phyloP scores from a whole-genome alignment of 768 basidiomycete genomes.

The Agaricus sinodeliciosus region DNA sequence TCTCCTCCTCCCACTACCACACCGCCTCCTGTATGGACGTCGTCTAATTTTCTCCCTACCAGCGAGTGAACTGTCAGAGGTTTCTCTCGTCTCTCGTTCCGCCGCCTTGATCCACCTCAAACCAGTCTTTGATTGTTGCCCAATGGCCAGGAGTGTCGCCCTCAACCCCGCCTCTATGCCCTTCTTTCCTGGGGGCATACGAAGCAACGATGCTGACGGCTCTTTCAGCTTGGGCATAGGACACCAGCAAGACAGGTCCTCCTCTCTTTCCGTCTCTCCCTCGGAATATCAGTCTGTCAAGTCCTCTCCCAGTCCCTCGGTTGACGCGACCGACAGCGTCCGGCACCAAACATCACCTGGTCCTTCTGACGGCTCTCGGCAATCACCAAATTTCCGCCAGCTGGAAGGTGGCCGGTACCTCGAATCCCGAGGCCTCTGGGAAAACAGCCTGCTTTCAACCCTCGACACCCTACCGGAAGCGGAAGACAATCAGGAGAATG shows the following conservation, averaged over 20 bases:
- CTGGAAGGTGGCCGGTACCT: slow-evolving; percentile 37
- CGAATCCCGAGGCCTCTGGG: slow-evolving; percentile 34
- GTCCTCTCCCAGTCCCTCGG: slow-evolving; percentile 64
- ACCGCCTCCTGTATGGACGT: slow-evolving; percentile 35
- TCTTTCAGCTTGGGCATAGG: slow-evolving; percentile 36
- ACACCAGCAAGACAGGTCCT: slow-evolving; percentile 42
- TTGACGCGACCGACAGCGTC: slow-evolving; percentile 26
- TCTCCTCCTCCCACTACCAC: slow-evolving; percentile 7
- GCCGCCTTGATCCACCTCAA: slow-evolving; percentile 11
- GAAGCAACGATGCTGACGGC: slow-evolving; percentile 50
- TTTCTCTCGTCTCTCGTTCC: not conserved
- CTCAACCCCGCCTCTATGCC: slow-evolving; percentile 80
- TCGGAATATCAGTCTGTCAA: slow-evolving; percentile 61
- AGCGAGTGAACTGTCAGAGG: slow-evolving; percentile 5
- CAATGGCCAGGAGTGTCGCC: slow-evolving; percentile 73
- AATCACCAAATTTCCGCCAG: slow-evolving; percentile 42
- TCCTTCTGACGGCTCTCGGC: slow-evolving; percentile 30
- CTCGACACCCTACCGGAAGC: slow-evolving; percentile 50
- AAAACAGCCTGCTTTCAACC: slow-evolving; percentile 42
- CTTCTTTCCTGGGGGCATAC: slow-evolving; percentile 72
- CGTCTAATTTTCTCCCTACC: slow-evolving; percentile 22
- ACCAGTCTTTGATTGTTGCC: too few relatives aligned
- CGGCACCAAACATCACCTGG: slow-evolving; percentile 30
- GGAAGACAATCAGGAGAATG: slow-evolving; percentile 32
- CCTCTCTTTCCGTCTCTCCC: slow-evolving; percentile 41